Base-by-base conservation (phyloP, 139 green algal genomes). In the Edaphochlamys debaryana region DNA sequence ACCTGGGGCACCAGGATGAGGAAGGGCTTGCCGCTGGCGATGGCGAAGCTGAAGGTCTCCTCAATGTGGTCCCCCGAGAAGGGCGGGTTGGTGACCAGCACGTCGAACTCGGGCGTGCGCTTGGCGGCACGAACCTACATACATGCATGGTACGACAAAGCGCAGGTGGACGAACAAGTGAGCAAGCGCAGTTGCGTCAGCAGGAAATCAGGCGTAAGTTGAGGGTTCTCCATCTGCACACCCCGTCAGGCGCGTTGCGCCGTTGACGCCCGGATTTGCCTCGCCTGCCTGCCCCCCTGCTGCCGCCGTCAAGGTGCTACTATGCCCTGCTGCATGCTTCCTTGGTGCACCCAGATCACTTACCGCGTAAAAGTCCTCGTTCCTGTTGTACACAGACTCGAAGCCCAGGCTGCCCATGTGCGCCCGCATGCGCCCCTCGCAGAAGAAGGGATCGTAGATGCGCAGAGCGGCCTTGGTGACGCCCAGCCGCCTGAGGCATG, bases 381-480 rank as follows among this genome's bases (percentile, higher is more conserved):
- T 89, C 72, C 70, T 69, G 86, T 93, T 93, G 85, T 92, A 87
- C 34, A 91, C 87, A 32, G 45, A 77, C 54, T 74, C 50, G 66
- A 90, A 93, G 17, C 90, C 90, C 62, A 93, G 72, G 30, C 22
- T 20, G 4, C 27, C 60, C 34, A 93, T 70, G 76, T 89, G 82
- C 68, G 75, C 30, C 62, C 82, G 62, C 41, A 85, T 75, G n/a
- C 48, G 34, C 4, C 90, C 90, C 58, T 90, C 79, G 58, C 90
- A 93, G 68, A 79, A 93, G 79, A 87, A 93, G 17, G 90, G 90
- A 77, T 93, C 90, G 71, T 93, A 93, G 37, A 93, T 86, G 4
- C 36, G 41, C 45, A 93, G 85, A 56, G 69, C 56, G 1, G 63
- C 69, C 66, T 88, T 85, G 60, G n/a, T 74, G 52, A n/a, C 29